Percentiles rank a stretch among this genome's conserved stretches.
phyloP scores from a whole-genome alignment of 441 rosid species.

The Erodium moschatum region DNA sequence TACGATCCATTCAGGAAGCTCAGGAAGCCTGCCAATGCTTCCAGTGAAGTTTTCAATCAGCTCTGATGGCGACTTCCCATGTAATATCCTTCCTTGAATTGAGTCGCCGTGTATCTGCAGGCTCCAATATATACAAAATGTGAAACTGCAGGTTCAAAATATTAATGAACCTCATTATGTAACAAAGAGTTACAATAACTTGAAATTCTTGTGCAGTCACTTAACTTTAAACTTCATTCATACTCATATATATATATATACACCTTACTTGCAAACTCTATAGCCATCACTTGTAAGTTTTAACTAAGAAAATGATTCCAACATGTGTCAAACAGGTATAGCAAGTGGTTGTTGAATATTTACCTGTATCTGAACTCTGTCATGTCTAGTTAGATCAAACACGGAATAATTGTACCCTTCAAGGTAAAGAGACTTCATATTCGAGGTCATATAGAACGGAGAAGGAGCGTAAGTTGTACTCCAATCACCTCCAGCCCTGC shows the following conservation, averaged over 20 bases:
- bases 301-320: no score
- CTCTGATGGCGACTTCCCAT: conserved; percentile 52
- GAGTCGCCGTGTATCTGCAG: conserved; percentile 52
- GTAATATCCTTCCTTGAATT: conserved; percentile 46
- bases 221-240: no score
- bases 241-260: no score
- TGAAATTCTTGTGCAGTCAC: no score
- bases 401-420: conserved; percentile 57
- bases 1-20: conserved; percentile 62
- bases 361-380: conserved; percentile 66
- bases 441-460: conserved; percentile 62
- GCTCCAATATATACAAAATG: conserved; percentile 31
- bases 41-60: conserved; percentile 46
- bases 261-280: no score
- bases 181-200: no score
- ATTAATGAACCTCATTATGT: conserved; percentile 10
- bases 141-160: conserved; percentile 28
- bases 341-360: background rate
- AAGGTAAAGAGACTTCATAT: conserved; percentile 62
- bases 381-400: conserved; percentile 47
- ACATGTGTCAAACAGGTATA: background rate
- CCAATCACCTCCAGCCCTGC: conserved; percentile 67
- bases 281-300: no score
- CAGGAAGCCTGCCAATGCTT: conserved; percentile 57
- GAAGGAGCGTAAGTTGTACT: conserved; percentile 80